These are phyloP conservation scores for Aspergillus sp. DNA, from an alignment of 2,329 filamentous ascomycete species.

Conservation along the genomic window DNA sequence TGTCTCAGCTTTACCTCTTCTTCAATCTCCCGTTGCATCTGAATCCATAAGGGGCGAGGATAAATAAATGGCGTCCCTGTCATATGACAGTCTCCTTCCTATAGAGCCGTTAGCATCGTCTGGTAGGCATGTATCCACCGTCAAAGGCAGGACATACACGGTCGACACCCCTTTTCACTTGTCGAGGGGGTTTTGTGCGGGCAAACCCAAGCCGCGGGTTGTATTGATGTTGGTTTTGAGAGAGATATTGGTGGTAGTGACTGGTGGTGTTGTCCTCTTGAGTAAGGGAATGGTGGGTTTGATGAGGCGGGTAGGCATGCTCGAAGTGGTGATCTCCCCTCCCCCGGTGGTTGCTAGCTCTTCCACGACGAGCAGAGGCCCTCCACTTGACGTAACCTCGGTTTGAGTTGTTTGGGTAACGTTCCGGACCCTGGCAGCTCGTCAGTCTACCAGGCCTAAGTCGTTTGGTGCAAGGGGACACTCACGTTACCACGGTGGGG, in stretches of 20 bases:
- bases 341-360: neutral
- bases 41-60: neutral
- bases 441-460: neutral
- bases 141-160: neutral
- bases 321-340: neutral
- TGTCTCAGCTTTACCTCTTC: neutral
- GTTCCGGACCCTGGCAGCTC: neutral
- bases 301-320: neutral
- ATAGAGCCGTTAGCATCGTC: neutral
- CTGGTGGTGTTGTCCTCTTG: neutral
- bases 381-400: neutral
- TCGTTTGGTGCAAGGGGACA: neutral
- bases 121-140: neutral
- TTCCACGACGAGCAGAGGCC: neutral
- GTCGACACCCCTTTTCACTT: neutral
- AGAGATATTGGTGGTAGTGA: neutral
- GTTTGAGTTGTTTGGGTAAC: neutral
- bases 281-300: neutral
- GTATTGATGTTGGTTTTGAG: neutral
- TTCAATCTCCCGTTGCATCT: neutral
- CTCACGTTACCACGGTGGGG: neutral
- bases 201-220: neutral
- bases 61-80: neutral
- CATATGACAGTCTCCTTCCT: conserved; percentile 1
- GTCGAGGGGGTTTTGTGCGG: neutral